Base-by-base conservation (phyloP, 2,329 filamentous ascomycete genomes). In the Colletotrichum sp. region DNA sequence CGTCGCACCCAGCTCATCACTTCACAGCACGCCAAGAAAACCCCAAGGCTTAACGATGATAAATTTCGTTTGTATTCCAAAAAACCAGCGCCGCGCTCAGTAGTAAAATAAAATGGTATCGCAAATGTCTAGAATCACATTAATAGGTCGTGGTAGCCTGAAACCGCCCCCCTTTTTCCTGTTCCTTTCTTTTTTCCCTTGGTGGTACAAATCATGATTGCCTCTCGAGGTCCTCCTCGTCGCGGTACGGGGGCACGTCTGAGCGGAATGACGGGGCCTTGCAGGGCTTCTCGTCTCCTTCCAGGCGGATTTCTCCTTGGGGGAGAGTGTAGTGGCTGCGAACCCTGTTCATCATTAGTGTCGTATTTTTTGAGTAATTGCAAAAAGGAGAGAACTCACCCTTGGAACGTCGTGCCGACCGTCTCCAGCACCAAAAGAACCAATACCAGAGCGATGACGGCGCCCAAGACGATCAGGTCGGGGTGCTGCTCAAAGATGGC, bases 391-490 rank as follows among this genome's bases (percentile, higher is more conserved):
- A 30, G 13, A 28, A 5, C 73, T 67, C 44, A 76, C 75, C 75
- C 75, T 57, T 76, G 75, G 21, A 75, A 75, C 5, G 75, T 76
- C 2, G 49, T 75, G 30, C 75, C 71, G 30, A 76, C 62, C 15
- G 72, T 71, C 71, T 76, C 75, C 44, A 76, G 30, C 26, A 75
- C 71, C 21, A 76, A 32, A 3, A 76, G 71, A 13, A 71, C 34
- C 6, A 76, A 10, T 3, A 76, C 75, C 10, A 76, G 52, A 8
- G 75, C 75, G 7, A 76, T 69, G 7, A 76, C 28, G 16, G 71
- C 75, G 21, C 65, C 75, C n/a, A 76, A 66, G n/a, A 76, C 71
- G 12, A 76, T 70, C 4, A 76, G 39, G n/a, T 76, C 75, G 13
- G 75, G 75, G 12, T 76, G 75, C n/a, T 76, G 49, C 55, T 74